These are phyloP conservation scores for Pseudisothecium myosuroides DNA, from an alignment of 225 moss, liverwort and hornwort genomes.

Conservation along the genomic window DNA sequence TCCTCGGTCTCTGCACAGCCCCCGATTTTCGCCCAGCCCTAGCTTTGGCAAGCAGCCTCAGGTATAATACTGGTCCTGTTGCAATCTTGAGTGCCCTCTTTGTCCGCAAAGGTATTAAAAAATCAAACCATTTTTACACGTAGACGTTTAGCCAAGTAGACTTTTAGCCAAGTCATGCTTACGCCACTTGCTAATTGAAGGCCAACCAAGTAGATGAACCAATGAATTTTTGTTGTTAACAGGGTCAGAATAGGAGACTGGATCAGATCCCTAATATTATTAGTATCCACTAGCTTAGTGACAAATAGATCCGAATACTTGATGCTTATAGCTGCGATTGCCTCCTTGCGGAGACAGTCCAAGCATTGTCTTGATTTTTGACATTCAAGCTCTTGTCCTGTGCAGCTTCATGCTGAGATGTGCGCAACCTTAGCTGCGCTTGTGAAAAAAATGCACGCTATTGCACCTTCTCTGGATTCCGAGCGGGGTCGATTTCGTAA, in stretches of 20 bases:
- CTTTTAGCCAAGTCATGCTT: neutral
- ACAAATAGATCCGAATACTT: neutral
- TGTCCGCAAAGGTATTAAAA: neutral
- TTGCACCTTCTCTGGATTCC: slow-evolving; percentile 50
- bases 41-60: slow-evolving; percentile 27
- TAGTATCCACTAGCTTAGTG: neutral
- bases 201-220: neutral
- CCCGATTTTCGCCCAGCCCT: slow-evolving; percentile 6
- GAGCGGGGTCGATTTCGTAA: slow-evolving; percentile 58
- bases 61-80: neutral
- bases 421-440: slow-evolving; percentile 52
- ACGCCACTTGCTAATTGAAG: neutral
- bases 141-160: too few relatives aligned
- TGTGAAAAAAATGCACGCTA: slow-evolving; percentile 40
- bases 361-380: neutral
- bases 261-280: neutral
- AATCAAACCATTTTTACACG: neutral
- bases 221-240: neutral
- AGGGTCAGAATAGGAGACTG: neutral
- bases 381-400: neutral
- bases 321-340: neutral
- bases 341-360: neutral
- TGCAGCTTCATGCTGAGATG: slow-evolving; percentile 73
- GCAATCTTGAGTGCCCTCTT: neutral
- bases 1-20: slow-evolving; percentile 28